These are phyloP conservation scores for Sphaerulina musiva DNA, from an alignment of 2,329 filamentous ascomycete species.

Conservation along the genomic window DNA sequence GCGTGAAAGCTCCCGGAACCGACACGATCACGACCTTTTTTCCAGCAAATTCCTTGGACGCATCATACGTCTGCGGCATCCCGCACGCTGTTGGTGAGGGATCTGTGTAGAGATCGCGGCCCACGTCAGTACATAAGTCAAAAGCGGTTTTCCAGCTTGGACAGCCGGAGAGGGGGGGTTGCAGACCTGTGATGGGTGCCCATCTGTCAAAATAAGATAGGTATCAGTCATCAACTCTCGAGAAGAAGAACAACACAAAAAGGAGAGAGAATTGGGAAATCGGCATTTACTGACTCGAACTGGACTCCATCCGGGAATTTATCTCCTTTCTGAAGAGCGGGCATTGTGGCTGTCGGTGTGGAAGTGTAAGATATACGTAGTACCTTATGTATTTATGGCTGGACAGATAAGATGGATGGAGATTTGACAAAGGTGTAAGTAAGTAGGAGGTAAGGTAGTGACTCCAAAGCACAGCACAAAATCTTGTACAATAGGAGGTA, in stretches of 20 bases:
- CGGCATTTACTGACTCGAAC: slow-evolving; percentile 54
- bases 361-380: neutral
- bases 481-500: neutral
- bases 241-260: no score
- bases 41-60: slow-evolving; percentile 65
- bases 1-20: slow-evolving; percentile 67
- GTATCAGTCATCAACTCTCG: neutral
- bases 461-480: neutral
- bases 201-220: slow-evolving; percentile 48
- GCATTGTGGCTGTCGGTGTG: neutral
- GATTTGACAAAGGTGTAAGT: neutral
- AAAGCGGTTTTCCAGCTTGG: no score
- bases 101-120: neutral
- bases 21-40: slow-evolving; percentile 67
- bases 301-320: slow-evolving; percentile 71
- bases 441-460: neutral
- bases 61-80: slow-evolving; percentile 69
- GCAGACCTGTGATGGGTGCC: slow-evolving; percentile 61
- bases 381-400: no score
- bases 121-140: neutral
- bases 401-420: no score
- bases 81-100: slow-evolving; percentile 68
- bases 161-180: no score
- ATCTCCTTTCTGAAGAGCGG: slow-evolving; percentile 69
- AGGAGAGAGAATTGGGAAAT: slow-evolving; percentile 25